Base-by-base conservation (phyloP, 495 filamentous ascomycete genomes). In the Penicillium psychrofluorescens region DNA sequence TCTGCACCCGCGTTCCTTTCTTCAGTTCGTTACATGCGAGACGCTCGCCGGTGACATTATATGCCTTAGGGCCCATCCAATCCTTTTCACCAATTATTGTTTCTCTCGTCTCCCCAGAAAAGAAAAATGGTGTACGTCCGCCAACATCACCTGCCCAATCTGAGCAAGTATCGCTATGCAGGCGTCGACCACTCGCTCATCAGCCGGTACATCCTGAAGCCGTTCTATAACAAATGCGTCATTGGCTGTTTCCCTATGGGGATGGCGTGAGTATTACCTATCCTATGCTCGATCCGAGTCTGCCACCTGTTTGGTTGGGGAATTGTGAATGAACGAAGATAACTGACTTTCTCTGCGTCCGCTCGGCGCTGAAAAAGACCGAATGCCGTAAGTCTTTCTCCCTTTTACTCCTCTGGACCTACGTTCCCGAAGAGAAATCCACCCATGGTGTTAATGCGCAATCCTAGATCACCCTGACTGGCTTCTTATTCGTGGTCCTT, bases 141-240 rank as follows among this genome's bases (percentile, higher is more conserved):
- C 41, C 86, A 95, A 65, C 80, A 90, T 55, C 80, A 86, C 61
- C 81, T 98, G 46, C 82, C 81, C n/a, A 88, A 88, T 55, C 72
- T 98, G 32, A 81, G 83, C 66, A 72, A 84, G 57, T 98, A 98
- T 76, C 87, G 91, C 62, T 98, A 98, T 74, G 85, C 84, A 13
- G 79, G 79, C 34, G 83, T 95, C 53, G 92, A 98, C 68, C 85
- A 85, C 64, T 95, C 88, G 40, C 71, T 95, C 42, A 69, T 88
- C 35, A 97, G 94, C 53, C 80, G 78, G 48, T 96, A 95, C 65
- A 75, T 96, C 46, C 72, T 98, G 49, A 97, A 98, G 74, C 92
- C 92, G 14, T 98, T 96, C 68, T 98, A 97, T 72, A 95, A 79
- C 64, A 85, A 95, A 68, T 72, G 88, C 49, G 94, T 92, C 54